Base-by-base conservation (phyloP, 345 rosid species). In the Isatis tinctoria region DNA sequence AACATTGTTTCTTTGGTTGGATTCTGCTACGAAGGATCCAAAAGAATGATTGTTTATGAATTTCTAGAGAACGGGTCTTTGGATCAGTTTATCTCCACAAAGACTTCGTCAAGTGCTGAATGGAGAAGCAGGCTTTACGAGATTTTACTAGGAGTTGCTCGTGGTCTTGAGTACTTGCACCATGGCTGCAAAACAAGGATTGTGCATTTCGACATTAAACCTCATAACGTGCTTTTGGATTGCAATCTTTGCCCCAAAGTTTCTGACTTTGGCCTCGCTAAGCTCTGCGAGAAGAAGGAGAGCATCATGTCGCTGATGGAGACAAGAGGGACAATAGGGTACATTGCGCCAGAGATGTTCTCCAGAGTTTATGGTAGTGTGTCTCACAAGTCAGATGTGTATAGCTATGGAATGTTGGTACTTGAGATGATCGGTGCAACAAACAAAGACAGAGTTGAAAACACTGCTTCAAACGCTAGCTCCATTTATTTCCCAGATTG, bases 181-280 rank as follows among this genome's bases (percentile, higher is more conserved):
- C 2, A 71, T 4, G 88, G 88, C 5, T 86, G 90, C 69, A 81
- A 56, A 56, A 78, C 80, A 6, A 81, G 79, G 65, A 86, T 84
- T 27, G 39, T 86, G 32, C 86, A 84, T 45, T 80, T 84, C 8
- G 85, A 84, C 37, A 83, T 83, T 7, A 83, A 86, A 36, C 87
- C 87, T 27, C 81, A 84, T 0, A 86, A 84, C n/a, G 70, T 86
- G 10, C 60, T 86, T 2, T 72, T 82, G 4, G 81, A 86, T 44
- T 51, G 74, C 0, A 32, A 74, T 11, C 75, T 84, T 10, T 26
- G 9, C 10, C 85, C 87, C 1, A 84, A 84, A 24, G 80, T 84
- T 8, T 77, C 83, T 0, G 89, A 86, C 59, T 86, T 86, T 4
- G 86, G 90, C 1, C 90, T 86, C 3, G 82, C 90, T 8, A 81